Conservation (phyloP, 441 rosid genomes). For the Gossypium davidsonii region DNA sequence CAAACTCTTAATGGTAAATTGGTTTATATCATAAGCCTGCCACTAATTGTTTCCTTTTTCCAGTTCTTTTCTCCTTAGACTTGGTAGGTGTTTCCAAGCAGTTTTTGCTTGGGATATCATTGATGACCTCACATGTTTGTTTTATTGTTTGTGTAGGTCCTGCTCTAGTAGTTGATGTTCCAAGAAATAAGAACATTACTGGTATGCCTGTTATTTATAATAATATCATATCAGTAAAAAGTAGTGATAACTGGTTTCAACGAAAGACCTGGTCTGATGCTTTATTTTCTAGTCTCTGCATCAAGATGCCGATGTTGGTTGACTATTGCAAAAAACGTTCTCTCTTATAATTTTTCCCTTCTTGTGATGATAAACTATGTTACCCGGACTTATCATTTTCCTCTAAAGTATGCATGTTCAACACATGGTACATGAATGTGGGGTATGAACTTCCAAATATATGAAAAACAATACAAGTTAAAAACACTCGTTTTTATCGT, state of each 20-base stretch:
- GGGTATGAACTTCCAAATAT: background rate
- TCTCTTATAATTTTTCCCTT: too few relatives aligned
- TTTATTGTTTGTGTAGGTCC: constrained; percentile 32
- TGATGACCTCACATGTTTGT: background rate
- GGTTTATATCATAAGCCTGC: background rate
- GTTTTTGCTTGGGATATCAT: background rate
- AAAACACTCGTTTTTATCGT: background rate
- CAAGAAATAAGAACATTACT: constrained; percentile 47
- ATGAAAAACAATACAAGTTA: background rate
- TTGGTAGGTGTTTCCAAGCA: background rate
- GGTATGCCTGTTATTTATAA: constrained; percentile 26
- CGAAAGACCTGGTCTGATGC: too few relatives aligned
- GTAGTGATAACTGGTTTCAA: too few relatives aligned
- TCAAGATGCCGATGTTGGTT: background rate
- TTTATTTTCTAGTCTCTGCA: background rate
- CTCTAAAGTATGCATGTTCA: background rate
- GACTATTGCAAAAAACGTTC: background rate
- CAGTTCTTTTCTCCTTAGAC: too few relatives aligned
- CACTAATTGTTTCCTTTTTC: background rate
- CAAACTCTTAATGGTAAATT: constrained; percentile 37
- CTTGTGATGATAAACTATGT: background rate
- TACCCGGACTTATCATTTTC: background rate
- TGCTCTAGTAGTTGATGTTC: constrained; percentile 50
- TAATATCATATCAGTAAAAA: background rate
- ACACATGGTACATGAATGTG: background rate